These are phyloP conservation scores for Thielaviopsis ethacetica DNA, from an alignment of 2,329 filamentous ascomycete genomes.

Conservation along the genomic window DNA sequence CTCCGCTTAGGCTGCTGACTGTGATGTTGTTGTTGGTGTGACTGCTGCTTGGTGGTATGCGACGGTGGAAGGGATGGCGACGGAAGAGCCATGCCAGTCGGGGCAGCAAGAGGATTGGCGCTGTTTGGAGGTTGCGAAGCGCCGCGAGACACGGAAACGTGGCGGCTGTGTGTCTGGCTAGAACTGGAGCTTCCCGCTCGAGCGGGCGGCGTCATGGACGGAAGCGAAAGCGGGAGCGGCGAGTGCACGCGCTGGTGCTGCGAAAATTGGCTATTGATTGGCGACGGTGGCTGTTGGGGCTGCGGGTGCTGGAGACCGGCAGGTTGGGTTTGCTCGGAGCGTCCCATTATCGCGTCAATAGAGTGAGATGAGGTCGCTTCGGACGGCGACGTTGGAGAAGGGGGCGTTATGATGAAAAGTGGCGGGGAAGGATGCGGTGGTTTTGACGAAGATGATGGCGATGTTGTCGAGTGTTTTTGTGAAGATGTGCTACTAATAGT, in stretches of 20 bases:
- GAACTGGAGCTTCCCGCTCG: slow-evolving; percentile 17
- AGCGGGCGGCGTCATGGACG: slow-evolving; percentile 8
- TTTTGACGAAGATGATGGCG: neutral
- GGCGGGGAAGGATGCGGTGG: neutral
- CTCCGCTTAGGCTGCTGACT: slow-evolving; percentile 17
- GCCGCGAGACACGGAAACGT: slow-evolving; percentile 11
- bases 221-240: slow-evolving; percentile 6
- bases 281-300: slow-evolving; percentile 7
- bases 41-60: slow-evolving; percentile 6
- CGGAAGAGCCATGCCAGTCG: slow-evolving; percentile 7
- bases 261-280: slow-evolving; percentile 4
- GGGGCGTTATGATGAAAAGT: neutral
- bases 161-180: slow-evolving; percentile 17
- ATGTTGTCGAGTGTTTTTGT: neutral
- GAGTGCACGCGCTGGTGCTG: slow-evolving; percentile 10
- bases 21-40: neutral
- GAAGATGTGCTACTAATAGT: too few relatives aligned
- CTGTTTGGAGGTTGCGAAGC: slow-evolving; percentile 4
- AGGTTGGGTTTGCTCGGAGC: slow-evolving; percentile 1
- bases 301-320: slow-evolving; percentile 10
- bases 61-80: slow-evolving; percentile 7
- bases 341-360: slow-evolving; percentile 4
- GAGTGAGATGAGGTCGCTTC: neutral
- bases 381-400: neutral
- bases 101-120: slow-evolving; percentile 4